These are phyloP conservation scores for Thielaviopsis euricoi DNA, from an alignment of 2,329 filamentous ascomycete species.

Conservation along the genomic window DNA sequence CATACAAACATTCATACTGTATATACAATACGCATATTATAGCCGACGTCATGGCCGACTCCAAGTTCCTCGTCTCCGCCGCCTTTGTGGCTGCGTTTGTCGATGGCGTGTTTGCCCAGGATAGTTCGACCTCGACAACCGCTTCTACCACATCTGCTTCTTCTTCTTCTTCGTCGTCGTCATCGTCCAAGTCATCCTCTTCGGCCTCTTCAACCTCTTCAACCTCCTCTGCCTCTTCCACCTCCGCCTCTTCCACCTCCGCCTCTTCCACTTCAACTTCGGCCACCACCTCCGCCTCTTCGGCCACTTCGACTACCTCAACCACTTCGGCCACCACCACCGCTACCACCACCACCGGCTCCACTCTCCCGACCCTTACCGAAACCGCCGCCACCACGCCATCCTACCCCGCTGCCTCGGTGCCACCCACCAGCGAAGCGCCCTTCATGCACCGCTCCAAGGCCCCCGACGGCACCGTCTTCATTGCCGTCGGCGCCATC, in stretches of 20 bases:
- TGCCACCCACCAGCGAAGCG: conserved; percentile 70
- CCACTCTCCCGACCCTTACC: conserved; percentile 26
- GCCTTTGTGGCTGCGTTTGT: conserved; percentile 13
- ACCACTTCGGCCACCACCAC: conserved; percentile 13
- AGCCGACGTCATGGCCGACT: conserved; percentile 5
- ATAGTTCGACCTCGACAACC: neutral
- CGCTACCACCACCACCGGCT: conserved; percentile 14
- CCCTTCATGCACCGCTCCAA: conserved; percentile 83
- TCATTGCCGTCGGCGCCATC: conserved; percentile 83
- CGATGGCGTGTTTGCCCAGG: conserved; percentile 7
- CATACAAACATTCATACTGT: neutral
- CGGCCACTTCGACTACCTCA: neutral
- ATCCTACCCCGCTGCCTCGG: conserved; percentile 53
- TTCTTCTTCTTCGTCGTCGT: conserved; percentile 1
- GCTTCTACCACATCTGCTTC: neutral
- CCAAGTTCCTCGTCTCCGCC: conserved; percentile 11
- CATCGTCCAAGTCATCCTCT: neutral
- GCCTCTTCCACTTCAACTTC: conserved; percentile 4
- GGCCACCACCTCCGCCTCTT: neutral
- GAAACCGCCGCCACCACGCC: conserved; percentile 21
- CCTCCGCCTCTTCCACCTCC: neutral
- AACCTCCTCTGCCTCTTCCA: neutral
- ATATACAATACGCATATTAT: neutral
- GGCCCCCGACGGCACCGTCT: conserved; percentile 83
- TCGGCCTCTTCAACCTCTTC: neutral